Evolutionary conservation across 2,329 filamentous ascomycete genomes (phyloP), one percentile per base, ranked within the genome.

Genomic region (Aspergillus niger): DNA sequence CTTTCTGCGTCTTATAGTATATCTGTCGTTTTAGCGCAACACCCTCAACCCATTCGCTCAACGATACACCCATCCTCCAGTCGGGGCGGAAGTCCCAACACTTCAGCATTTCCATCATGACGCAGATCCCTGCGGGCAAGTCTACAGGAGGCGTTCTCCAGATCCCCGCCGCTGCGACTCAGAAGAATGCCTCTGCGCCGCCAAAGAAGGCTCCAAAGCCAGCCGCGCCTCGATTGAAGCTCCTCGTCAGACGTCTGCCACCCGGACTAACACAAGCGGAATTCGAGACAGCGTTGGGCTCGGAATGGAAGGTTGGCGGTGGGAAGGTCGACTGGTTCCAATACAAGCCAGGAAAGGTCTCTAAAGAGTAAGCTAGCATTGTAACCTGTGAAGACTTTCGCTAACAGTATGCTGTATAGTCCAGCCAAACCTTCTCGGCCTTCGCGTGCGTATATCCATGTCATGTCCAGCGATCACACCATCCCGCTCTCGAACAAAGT

Each of bases 281-380:
- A 70, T 94, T 96, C 64, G 82, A 88, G 69, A 76, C 80, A 13
- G 83, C 87, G 8, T 75, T 97, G 11, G 93, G 92, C 3, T 83
- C 88, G 1, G 89, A 92, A 52, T 98, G 94, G 94, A 90, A 88
- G 70, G 70, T 85, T 3, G 91, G 90, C n/a, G 85, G 85, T 51
- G 92, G 91, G 32, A 95, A 89, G 72, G 86, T 96, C 11, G 93
- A 96, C 74, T 97, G 91, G 91, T 82, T 90, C 66, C 84, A 84
- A 52, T 99, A 86, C 74, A 84, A 84, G 60, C 78, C 83, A 58
- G 89, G 89, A 66, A 96, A 97, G 73, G 82, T 94, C 48, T 93
- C 92, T 1, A 89, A 88, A 72, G 91, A 97, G 92, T 96, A 80
- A 67, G 87, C 67, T 30, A 24, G 6, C 20, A 2, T 8, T 17